Base-by-base conservation (phyloP, 2,329 filamentous ascomycete genomes). In the Sphaerulina vaccinii region DNA sequence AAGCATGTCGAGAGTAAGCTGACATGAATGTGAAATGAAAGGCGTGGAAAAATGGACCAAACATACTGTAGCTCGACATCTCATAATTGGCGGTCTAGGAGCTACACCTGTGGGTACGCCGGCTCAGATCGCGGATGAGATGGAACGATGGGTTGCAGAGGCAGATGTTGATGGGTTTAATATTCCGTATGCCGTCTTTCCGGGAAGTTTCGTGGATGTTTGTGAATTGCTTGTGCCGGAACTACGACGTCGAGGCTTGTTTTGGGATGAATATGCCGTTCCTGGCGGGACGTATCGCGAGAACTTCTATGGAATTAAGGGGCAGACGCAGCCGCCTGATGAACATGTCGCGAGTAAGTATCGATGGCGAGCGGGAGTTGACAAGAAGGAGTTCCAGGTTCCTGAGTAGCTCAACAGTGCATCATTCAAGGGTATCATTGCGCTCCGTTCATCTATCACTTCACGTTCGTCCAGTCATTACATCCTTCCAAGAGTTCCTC, bases 151-250 rank as follows among this genome's bases (percentile, higher is more conserved):
- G 84, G 72, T 87, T 0, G 63, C 73, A 4, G 84, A 86, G 64
- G 84, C 83, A 0, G 85, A 87, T 58, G 78, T 88, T 1, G 85
- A 88, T 62, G 85, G 85, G 0, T 89, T 88, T 69, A 89, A 88
- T 63, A 76, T 88, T 37, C 44, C 54, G 2, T 52, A 56, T 35
- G 46, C 42, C 1, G 51, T 51, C 36, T 51, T 48, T 16, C 54
- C 51, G 10, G 39, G 33, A 11, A 49, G 42, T 5, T 54, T 56
- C 38, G 51, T 51, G 29, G 54, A 56, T 57, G 79, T 87, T n/a
- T 78, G 81, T 33, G 80, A 86, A 15, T 71, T 84, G 0, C 68
- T 87, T 8, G 63, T 87, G 2, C 85, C 84, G 0, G 85, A 87
- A 60, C 70, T 87, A 22, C 75, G 74, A 22, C 71, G 70, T 9